phyloP scores from a whole-genome alignment of 768 basidiomycete genomes.

The Serendipita sp. region DNA sequence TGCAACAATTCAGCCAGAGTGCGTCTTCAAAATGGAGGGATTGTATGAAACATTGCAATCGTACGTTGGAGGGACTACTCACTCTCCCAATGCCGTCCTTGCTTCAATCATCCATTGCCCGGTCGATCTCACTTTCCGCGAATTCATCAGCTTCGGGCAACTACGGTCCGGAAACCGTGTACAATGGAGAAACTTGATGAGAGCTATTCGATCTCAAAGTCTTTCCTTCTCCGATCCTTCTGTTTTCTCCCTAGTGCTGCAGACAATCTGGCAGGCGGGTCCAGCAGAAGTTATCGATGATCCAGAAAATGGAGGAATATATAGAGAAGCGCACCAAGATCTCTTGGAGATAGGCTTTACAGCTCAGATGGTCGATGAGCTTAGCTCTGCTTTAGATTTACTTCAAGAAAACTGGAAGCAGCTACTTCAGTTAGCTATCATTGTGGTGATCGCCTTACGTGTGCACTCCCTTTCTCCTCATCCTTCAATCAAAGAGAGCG shows the following conservation, averaged over 20 bases:
- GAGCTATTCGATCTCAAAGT: conserved; percentile 26
- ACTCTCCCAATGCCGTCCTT: conserved; percentile 30
- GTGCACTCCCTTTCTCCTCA: conserved; percentile 21
- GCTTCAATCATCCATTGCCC: conserved; percentile 28
- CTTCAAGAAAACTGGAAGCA: conserved; percentile 31
- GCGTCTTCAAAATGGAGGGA: conserved; percentile 21
- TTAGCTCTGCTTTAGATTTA: conserved; percentile 23
- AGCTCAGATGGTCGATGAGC: conserved; percentile 22
- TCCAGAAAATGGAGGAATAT: background rate
- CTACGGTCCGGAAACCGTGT: conserved; percentile 30
- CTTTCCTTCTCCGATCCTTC: conserved; percentile 27
- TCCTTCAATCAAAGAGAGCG: no score
- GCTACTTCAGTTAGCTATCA: conserved; percentile 19
- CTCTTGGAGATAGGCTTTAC: conserved; percentile 20
- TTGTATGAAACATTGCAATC: conserved; percentile 25
- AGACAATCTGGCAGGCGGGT: conserved; percentile 32
- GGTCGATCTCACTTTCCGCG: conserved; percentile 27
- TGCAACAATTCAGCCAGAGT: conserved; percentile 14
- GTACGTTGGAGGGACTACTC: conserved; percentile 20
- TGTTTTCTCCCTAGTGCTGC: conserved; percentile 29
- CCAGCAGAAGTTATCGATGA: conserved; percentile 8
- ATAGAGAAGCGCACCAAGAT: conserved; percentile 28
- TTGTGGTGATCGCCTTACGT: conserved; percentile 23
- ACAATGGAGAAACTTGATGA: conserved; percentile 37
- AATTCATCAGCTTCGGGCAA: conserved; percentile 29